A percentile compares a stretch with the other conserved stretches of the same genome.
These are phyloP conservation scores for Hanseniaspora opuntiae DNA, from an alignment of 805 yeast species.

Conservation along the genomic window DNA sequence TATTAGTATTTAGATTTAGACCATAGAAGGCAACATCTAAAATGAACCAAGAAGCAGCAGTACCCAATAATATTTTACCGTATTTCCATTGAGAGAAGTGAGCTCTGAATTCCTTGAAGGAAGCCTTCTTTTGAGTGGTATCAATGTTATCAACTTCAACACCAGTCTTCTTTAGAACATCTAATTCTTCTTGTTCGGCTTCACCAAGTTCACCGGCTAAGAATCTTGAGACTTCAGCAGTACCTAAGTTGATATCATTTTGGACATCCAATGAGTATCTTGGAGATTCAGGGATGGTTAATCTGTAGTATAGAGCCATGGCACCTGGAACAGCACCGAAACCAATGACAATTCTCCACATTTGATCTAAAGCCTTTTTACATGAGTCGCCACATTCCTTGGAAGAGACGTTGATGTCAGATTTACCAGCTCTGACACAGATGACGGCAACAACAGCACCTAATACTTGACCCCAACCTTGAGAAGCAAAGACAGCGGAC, in stretches of 20 bases:
- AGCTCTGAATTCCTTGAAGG: constrained; percentile 51
- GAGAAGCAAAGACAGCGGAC: constrained; percentile 94
- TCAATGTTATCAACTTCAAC: constrained; percentile 34
- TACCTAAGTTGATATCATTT: constrained; percentile 42
- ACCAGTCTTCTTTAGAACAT: constrained; percentile 35
- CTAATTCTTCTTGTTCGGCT: constrained; percentile 35
- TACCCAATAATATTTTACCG: constrained; percentile 69
- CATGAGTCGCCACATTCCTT: constrained; percentile 54
- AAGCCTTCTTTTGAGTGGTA: constrained; percentile 61
- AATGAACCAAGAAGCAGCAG: constrained; percentile 85
- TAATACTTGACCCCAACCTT: constrained; percentile 87
- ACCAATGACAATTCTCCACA: constrained; percentile 88
- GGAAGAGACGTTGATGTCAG: constrained; percentile 40
- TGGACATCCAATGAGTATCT: constrained; percentile 73
- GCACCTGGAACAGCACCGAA: constrained; percentile 83
- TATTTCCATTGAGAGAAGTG: constrained; percentile 83
- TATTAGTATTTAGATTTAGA: constrained; percentile 67
- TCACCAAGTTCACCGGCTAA: constrained; percentile 38
- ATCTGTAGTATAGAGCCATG: constrained; percentile 75
- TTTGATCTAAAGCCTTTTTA: constrained; percentile 70
- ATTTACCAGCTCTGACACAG: constrained; percentile 65
- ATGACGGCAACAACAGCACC: constrained; percentile 76
- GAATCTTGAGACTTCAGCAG: constrained; percentile 43
- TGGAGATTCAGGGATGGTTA: constrained; percentile 90
- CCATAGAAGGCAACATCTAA: constrained; percentile 87